Conservation (phyloP, 2,329 filamentous ascomycete genomes). For the Ceratocystis ficicola region DNA sequence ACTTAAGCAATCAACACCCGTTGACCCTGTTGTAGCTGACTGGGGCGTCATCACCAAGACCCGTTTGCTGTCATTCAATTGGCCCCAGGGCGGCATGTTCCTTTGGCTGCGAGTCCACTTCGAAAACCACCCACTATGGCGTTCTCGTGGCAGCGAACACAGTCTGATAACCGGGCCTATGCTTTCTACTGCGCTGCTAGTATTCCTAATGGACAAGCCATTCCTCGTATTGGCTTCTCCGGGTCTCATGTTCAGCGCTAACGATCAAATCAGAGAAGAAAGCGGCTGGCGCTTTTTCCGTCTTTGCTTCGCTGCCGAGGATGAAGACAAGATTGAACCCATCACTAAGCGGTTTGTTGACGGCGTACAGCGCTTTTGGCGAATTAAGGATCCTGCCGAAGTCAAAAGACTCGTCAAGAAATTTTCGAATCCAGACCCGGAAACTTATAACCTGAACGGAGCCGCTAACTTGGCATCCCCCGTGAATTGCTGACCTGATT, state of each 20-base stretch:
- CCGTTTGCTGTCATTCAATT: slow-evolving; percentile 60
- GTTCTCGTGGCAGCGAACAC: slow-evolving; percentile 27
- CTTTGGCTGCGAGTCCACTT: slow-evolving; percentile 68
- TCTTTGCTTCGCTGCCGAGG: slow-evolving; percentile 74
- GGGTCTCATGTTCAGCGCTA: slow-evolving; percentile 62
- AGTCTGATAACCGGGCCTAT: slow-evolving; percentile 41
- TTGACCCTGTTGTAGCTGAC: slow-evolving; percentile 39
- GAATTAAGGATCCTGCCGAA: slow-evolving; percentile 52
- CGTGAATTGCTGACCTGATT: slow-evolving; percentile 26
- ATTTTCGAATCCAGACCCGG: slow-evolving; percentile 21
- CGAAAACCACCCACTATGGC: slow-evolving; percentile 57
- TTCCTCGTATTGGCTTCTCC: slow-evolving; percentile 58
- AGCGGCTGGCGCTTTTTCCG: slow-evolving; percentile 61
- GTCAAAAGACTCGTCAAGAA: slow-evolving; percentile 51
- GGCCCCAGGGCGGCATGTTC: slow-evolving; percentile 86
- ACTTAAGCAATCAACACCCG: slow-evolving; percentile 47
- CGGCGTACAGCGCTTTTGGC: slow-evolving; percentile 64
- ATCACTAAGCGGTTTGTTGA: slow-evolving; percentile 53
- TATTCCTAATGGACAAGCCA: slow-evolving; percentile 56
- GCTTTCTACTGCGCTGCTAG: slow-evolving; percentile 55
- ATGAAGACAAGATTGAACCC: slow-evolving; percentile 53
- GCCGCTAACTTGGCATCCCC: slow-evolving; percentile 28
- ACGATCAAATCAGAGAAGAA: slow-evolving; percentile 42
- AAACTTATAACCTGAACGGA: slow-evolving; percentile 24
- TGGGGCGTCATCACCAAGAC: slow-evolving; percentile 68